A percentile compares a stretch with the other conserved stretches of the same genome.
Evolutionary conservation across 345 rosid genomes (phyloP).

Genomic region (Boechera stricta): DNA sequence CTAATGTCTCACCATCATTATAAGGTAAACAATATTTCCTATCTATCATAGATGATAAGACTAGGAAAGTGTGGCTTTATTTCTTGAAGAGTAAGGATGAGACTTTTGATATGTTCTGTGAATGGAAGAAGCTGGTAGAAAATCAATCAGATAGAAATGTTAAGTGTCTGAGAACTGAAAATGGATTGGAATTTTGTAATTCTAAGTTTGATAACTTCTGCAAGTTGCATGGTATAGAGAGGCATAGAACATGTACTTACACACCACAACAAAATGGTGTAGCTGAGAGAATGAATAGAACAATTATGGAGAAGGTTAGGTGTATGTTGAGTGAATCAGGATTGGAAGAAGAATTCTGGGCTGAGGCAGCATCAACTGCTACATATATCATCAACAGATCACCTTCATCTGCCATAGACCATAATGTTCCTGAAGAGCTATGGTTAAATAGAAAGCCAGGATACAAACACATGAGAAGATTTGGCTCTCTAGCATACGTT

Average conservation of each 20-base stretch:
- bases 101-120: neutral
- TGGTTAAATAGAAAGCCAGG: too few relatives aligned
- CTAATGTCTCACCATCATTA: neutral
- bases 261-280: neutral
- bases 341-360: too few relatives aligned
- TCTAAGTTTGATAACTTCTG: too few relatives aligned
- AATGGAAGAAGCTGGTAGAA: neutral
- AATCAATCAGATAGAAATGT: neutral
- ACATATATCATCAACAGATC: neutral
- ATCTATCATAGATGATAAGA: neutral
- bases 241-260: neutral
- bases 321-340: neutral
- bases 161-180: neutral
- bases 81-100: neutral
- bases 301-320: neutral
- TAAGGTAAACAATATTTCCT: neutral
- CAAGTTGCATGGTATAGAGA: neutral
- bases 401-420: neutral
- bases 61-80: neutral
- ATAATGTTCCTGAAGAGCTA: too few relatives aligned
- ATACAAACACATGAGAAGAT: too few relatives aligned
- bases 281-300: neutral
- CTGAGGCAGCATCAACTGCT: neutral
- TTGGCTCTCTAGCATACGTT: rapidly evolving
- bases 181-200: neutral